Conservation (phyloP, 108 stramenopile genomes). For the Skeletonema marinoi region DNA sequence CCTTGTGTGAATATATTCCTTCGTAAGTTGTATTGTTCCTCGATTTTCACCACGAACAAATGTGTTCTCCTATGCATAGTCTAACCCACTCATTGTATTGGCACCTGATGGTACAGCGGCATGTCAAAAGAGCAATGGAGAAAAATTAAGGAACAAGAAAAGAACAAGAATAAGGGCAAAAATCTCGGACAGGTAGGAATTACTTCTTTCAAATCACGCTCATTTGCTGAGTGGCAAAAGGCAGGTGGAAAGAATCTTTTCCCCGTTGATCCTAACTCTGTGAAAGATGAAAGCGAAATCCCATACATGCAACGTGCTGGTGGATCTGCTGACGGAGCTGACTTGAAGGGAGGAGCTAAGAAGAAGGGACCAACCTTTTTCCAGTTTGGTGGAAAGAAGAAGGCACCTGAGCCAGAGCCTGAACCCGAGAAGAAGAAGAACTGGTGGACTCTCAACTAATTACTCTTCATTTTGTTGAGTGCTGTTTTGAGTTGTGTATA, state of each 20-base stretch:
- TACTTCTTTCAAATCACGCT: slow-evolving; percentile 82
- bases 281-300: slow-evolving; percentile 71
- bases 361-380: slow-evolving; percentile 54
- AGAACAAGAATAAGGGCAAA: slow-evolving; percentile 76
- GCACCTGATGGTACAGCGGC: slow-evolving; percentile 37
- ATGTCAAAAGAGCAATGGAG: slow-evolving; percentile 83
- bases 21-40: slow-evolving; percentile 35
- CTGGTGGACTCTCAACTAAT: slow-evolving; percentile 80
- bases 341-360: slow-evolving; percentile 66
- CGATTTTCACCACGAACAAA: not conserved
- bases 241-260: slow-evolving; percentile 86
- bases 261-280: slow-evolving; percentile 82
- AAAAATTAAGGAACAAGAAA: slow-evolving; percentile 78
- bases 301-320: slow-evolving; percentile 93
- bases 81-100: not conserved
- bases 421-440: slow-evolving; percentile 66
- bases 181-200: slow-evolving; percentile 83
- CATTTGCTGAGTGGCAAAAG: slow-evolving; percentile 88
- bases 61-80: not conserved
- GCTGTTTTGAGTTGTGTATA: not conserved
- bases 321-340: slow-evolving; percentile 74
- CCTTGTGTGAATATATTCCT: slow-evolving; percentile 73
- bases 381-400: slow-evolving; percentile 48
- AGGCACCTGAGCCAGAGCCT: slow-evolving; percentile 63
- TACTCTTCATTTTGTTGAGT: not conserved